Evolutionary conservation across 75 land plant genomes (phyloP).

Genomic region (Cupressus sempervirens): DNA sequence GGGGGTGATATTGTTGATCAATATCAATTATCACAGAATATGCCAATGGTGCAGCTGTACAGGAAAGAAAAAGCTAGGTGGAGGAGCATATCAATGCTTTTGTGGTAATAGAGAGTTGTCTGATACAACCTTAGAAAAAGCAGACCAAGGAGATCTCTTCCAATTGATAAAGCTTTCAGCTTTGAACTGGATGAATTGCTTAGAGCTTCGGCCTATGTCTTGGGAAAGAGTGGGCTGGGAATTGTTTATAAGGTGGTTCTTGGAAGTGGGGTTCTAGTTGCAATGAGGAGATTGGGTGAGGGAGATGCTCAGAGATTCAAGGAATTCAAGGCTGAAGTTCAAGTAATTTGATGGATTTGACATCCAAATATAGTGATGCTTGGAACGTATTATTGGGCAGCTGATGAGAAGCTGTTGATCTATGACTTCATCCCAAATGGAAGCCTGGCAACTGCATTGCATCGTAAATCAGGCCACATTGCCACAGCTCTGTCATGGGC

Average conservation of each 20-base stretch:
- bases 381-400: conserved; percentile 86
- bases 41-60: conserved; percentile 27
- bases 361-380: conserved; percentile 73
- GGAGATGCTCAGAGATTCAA: conserved; percentile 58
- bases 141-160: conserved; percentile 51
- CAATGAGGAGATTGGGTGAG: conserved; percentile 69
- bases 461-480: conserved; percentile 53
- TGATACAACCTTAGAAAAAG: conserved; percentile 23
- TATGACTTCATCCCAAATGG: conserved; percentile 80
- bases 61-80: conserved; percentile 33
- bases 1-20: no score
- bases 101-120: conserved; percentile 30
- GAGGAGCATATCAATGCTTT: conserved; percentile 15
- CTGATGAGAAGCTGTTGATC: conserved; percentile 83
- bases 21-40: no score
- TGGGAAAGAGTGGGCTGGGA: conserved; percentile 85
- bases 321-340: conserved; percentile 71
- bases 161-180: conserved; percentile 60
- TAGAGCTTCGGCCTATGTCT: conserved; percentile 87
- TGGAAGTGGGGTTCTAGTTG: conserved; percentile 72
- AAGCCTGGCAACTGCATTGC: conserved; percentile 66
- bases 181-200: conserved; percentile 83
- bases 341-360: conserved; percentile 57
- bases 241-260: conserved; percentile 90
- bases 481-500: conserved; percentile 62